Evolutionary conservation across 2,329 filamentous ascomycete species (phyloP).

Genomic region (Colletotrichum theobromicola): DNA sequence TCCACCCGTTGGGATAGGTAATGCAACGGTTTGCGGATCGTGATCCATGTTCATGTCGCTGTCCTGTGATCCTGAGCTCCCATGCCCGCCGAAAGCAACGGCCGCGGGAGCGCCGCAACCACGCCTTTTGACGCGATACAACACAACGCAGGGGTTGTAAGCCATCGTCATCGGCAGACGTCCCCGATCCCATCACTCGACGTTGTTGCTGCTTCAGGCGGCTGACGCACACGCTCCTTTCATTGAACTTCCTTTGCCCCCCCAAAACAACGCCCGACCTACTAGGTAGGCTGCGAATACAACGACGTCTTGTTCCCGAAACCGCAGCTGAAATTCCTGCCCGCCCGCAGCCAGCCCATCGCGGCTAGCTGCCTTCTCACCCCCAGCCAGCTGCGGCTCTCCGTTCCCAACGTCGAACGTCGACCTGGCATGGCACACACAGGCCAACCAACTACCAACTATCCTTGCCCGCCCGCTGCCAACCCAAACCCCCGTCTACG

Average conservation of each 20-base stretch:
- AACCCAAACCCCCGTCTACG: neutral
- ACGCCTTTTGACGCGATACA: neutral
- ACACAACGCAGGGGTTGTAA: neutral
- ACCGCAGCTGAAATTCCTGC: neutral
- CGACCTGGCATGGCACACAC: conserved; percentile 1
- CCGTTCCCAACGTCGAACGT: neutral
- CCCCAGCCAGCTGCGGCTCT: conserved; percentile 13
- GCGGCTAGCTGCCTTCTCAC: neutral
- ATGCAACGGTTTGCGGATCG: neutral
- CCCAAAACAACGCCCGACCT: neutral
- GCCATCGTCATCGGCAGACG: neutral
- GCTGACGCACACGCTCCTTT: neutral
- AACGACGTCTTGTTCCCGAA: too few relatives aligned
- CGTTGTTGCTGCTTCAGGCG: neutral
- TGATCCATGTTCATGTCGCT: neutral
- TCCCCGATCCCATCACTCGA: neutral
- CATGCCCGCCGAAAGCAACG: neutral
- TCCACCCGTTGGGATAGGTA: neutral
- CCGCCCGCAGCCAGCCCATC: neutral
- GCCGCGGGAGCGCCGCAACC: neutral
- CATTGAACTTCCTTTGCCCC: neutral
- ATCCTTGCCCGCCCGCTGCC: neutral
- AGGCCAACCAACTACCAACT: neutral
- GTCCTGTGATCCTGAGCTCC: too few relatives aligned
- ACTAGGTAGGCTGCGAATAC: too few relatives aligned